These are phyloP conservation scores for Dothideomycetes sp. DNA, from an alignment of 2,329 filamentous ascomycete species.

Conservation along the genomic window DNA sequence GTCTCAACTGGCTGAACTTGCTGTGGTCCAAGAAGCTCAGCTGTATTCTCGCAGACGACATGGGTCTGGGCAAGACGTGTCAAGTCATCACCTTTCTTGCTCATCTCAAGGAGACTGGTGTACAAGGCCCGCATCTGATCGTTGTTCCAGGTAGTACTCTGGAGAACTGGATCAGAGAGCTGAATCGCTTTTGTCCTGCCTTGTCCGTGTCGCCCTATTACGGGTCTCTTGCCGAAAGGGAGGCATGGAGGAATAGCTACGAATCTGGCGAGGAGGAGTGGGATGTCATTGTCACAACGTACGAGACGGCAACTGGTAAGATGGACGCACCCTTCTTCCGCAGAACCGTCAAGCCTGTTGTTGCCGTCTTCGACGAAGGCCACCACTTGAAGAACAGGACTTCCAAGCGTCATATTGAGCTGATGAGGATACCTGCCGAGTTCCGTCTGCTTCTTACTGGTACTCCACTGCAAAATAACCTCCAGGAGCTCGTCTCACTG, in stretches of 20 bases:
- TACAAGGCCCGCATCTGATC: constrained; percentile 65
- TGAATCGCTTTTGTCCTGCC: constrained; percentile 71
- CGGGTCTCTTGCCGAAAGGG: constrained; percentile 56
- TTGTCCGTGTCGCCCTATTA: constrained; percentile 65
- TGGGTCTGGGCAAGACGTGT: constrained; percentile 91
- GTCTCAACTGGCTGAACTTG: constrained; percentile 86
- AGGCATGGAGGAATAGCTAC: constrained; percentile 55
- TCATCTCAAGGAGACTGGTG: constrained; percentile 61
- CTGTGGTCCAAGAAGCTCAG: constrained; percentile 71
- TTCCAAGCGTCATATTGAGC: constrained; percentile 68
- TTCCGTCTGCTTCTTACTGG: constrained; percentile 83
- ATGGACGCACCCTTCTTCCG: constrained; percentile 54
- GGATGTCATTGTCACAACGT: constrained; percentile 62
- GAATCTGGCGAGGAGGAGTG: constrained; percentile 53
- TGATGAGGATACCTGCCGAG: constrained; percentile 65
- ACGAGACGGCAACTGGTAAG: constrained; percentile 49
- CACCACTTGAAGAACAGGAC: constrained; percentile 85
- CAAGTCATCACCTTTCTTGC: constrained; percentile 90
- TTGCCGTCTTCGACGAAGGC: constrained; percentile 82
- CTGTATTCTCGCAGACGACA: constrained; percentile 92
- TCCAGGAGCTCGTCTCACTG: constrained; percentile 81
- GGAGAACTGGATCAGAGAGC: constrained; percentile 92
- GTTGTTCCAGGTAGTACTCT: constrained; percentile 88
- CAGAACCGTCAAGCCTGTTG: constrained; percentile 39
- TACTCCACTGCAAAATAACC: constrained; percentile 88